Base-by-base conservation (phyloP, 2,329 filamentous ascomycete genomes). In the Emergomyces orientalis region DNA sequence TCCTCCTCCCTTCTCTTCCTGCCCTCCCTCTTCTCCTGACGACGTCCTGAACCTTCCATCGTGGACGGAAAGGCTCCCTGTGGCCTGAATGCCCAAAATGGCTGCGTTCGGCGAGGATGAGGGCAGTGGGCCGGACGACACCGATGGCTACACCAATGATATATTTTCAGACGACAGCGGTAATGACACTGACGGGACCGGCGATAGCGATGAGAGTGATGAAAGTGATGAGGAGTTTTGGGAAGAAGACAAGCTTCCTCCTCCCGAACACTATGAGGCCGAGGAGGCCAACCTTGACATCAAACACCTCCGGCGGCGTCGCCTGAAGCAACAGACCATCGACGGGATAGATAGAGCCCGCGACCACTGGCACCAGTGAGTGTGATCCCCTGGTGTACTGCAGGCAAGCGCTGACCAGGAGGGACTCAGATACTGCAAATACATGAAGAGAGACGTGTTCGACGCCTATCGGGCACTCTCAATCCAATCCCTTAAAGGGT, bases 401-500 rank as follows among this genome's bases (percentile, higher is more conserved):
- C n/a, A n/a, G n/a, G 9, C 11, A 14, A 2, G 14, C 9, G 8
- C 22, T 49, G 13, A 49, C 22, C 9, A 14, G 45, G 11, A 22
- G n/a, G 9, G 1, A 11, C n/a, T 47, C n/a, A 49, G 45, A 49
- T 49, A 49, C 45, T 25, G 45, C 3, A 25, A 22, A 13, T 25
- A 49, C 22, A 49, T 49, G 22, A 49, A 14, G 11, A 25, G 45
- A 25, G 22, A 49, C 3, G 2, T 49, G 25, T 3, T 41, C 1
- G 0, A 43, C 8, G 13, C 45, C 30, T 19, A 25, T 14, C 11
- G 5, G 13, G 4, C 45, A 13, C 45, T 49, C 45, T 49, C 22
- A 27, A 52, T 34, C 5, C 32, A 51, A 37, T 60, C 43, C 4
- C 25, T 60, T 11, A 62, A 64, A 64, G 64, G 65, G 49, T 70